Evolutionary conservation across 2,329 filamentous ascomycete genomes (phyloP).

Genomic region (Lizonia empirigonia): DNA sequence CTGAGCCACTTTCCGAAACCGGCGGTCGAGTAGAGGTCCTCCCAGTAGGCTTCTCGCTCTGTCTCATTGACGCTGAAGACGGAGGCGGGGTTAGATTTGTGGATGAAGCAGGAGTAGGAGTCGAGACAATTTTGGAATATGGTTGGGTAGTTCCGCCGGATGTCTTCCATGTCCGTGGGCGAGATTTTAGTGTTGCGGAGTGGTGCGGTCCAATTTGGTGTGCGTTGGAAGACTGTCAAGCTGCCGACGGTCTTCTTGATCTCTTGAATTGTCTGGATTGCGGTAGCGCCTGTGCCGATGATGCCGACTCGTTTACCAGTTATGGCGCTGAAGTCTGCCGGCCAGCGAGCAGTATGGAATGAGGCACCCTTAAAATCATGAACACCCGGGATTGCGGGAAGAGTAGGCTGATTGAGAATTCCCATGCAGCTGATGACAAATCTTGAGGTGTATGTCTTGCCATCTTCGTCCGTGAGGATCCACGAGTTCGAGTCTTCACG

Average conservation of each 20-base stretch:
- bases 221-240: conserved; percentile 67
- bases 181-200: conserved; percentile 21
- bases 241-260: conserved; percentile 52
- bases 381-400: conserved; percentile 28
- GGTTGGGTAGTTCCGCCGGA: conserved; percentile 14
- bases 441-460: conserved; percentile 20
- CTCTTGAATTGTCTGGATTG: conserved; percentile 66
- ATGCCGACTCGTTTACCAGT: conserved; percentile 63
- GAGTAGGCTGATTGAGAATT: conserved; percentile 24
- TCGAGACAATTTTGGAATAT: conserved; percentile 22
- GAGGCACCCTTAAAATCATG: conserved; percentile 24
- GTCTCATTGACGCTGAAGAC: conserved; percentile 17
- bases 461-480: conserved; percentile 17
- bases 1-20: conserved; percentile 26
- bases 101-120: conserved; percentile 24
- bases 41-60: conserved; percentile 23
- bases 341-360: conserved; percentile 63
- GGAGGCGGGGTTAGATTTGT: conserved; percentile 17
- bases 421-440: conserved; percentile 30
- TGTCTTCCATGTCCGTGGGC: conserved; percentile 21
- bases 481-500: conserved; percentile 20
- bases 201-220: conserved; percentile 50
- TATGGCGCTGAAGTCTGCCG: conserved; percentile 56
- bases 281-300: conserved; percentile 65
- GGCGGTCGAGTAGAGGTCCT: conserved; percentile 24